Conservation (phyloP, 768 basidiomycete genomes). For the Phaeotremella skinneri region DNA sequence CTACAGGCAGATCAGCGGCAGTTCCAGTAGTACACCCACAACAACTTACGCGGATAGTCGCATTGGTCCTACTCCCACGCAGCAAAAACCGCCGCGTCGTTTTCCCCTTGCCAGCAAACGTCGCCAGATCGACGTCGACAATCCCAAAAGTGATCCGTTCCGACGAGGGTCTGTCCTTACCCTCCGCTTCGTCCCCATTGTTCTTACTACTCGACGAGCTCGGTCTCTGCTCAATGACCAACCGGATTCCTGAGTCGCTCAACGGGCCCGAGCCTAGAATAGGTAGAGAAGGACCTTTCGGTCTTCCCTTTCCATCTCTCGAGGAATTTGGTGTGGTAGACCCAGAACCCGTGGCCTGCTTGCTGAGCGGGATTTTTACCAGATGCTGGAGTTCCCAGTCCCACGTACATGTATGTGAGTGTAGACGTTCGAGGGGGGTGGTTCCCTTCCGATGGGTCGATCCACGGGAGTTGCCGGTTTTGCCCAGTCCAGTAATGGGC, state of each 20-base stretch:
- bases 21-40: not conserved
- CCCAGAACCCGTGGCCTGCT: slow-evolving; percentile 15
- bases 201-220: not conserved
- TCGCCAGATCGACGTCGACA: slow-evolving; percentile 40
- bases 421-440: slow-evolving; percentile 21
- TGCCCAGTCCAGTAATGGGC: not conserved
- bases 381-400: slow-evolving; percentile 30
- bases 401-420: slow-evolving; percentile 34
- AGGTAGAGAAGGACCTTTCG: slow-evolving; percentile 9
- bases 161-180: not conserved
- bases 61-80: slow-evolving; percentile 40
- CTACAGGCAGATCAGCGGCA: slow-evolving; percentile 4
- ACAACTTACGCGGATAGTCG: slow-evolving; percentile 32
- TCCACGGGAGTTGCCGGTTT: not conserved
- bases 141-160: slow-evolving; percentile 28
- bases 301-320: not conserved
- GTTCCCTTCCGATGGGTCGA: slow-evolving; percentile 27
- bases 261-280: slow-evolving; percentile 31
- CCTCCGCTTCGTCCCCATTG: not conserved
- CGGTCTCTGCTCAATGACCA: slow-evolving; percentile 29
- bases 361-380: slow-evolving; percentile 31
- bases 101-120: slow-evolving; percentile 38
- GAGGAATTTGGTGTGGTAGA: not conserved
- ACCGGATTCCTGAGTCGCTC: slow-evolving; percentile 30
- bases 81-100: slow-evolving; percentile 34